Conservation (phyloP, 345 rosid species). For the Murraya paniculata region DNA sequence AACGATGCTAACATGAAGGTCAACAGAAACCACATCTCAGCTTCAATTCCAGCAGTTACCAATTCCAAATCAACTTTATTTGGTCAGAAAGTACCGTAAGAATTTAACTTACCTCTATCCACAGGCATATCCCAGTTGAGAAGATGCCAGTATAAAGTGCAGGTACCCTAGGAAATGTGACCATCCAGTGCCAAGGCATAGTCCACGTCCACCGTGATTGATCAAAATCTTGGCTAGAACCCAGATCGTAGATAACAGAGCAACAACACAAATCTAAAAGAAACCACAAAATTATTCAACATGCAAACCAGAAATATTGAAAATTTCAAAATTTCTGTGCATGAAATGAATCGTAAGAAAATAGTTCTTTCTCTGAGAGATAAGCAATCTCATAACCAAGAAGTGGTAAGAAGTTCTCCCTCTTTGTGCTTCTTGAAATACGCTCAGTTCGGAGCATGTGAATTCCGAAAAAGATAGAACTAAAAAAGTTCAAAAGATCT, state of each 20-base stretch:
- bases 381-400: constrained; percentile 24
- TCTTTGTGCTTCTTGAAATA: constrained; percentile 22
- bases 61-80: not conserved
- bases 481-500: constrained; percentile 30
- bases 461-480: constrained; percentile 28
- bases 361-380: not conserved
- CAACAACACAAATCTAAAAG: constrained; percentile 25
- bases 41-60: not conserved
- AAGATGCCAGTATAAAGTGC: constrained; percentile 26
- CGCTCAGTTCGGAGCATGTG: constrained; percentile 30
- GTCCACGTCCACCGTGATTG: constrained; percentile 13
- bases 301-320: not conserved
- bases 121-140: constrained; percentile 26
- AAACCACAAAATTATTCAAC: not conserved
- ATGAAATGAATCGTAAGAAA: not conserved
- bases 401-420: constrained; percentile 22
- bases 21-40: not conserved
- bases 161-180: constrained; percentile 26
- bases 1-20: not conserved
- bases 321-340: not conserved
- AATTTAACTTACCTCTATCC: constrained; percentile 20
- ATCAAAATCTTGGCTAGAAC: constrained; percentile 11
- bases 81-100: not conserved
- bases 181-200: constrained; percentile 17
- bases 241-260: constrained; percentile 25